phyloP scores from a whole-genome alignment of 2,329 filamentous ascomycete species.

The Pseudogymnoascus sp. region DNA sequence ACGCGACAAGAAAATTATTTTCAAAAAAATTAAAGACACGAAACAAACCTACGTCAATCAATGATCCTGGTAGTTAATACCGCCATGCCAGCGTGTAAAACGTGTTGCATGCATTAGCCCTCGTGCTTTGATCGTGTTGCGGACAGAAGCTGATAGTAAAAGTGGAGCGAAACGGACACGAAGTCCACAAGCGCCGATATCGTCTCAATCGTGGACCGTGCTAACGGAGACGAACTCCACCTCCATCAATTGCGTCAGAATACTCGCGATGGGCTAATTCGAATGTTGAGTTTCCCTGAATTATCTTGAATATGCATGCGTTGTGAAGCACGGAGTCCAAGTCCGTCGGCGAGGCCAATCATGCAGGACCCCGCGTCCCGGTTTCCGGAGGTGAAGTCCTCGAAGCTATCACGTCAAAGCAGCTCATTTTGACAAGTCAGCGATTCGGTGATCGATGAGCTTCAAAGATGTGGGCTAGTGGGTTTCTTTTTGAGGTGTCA shows the following conservation, averaged over 20 bases:
- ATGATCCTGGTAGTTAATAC: background rate
- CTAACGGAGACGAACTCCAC: slow-evolving; percentile 6
- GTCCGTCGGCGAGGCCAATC: background rate
- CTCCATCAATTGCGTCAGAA: background rate
- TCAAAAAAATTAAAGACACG: background rate
- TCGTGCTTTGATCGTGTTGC: background rate
- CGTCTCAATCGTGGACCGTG: background rate
- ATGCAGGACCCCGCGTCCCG: background rate
- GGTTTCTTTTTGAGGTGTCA: background rate
- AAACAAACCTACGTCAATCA: background rate
- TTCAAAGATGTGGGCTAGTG: background rate
- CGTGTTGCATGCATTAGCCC: slow-evolving; percentile 1
- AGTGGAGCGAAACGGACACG: background rate
- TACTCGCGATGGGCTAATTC: background rate
- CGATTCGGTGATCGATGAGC: background rate
- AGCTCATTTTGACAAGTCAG: slow-evolving; percentile 3
- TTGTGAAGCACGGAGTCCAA: background rate
- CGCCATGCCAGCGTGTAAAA: background rate
- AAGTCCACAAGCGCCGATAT: slow-evolving; percentile 7
- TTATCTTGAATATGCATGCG: background rate
- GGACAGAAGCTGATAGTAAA: background rate
- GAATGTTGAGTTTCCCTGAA: background rate
- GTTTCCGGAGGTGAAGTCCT: background rate
- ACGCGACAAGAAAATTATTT: background rate
- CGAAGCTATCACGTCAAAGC: slow-evolving; percentile 7